Evolutionary conservation across 2,329 filamentous ascomycete genomes (phyloP).

Genomic region (Calcarisporium arbuscula): DNA sequence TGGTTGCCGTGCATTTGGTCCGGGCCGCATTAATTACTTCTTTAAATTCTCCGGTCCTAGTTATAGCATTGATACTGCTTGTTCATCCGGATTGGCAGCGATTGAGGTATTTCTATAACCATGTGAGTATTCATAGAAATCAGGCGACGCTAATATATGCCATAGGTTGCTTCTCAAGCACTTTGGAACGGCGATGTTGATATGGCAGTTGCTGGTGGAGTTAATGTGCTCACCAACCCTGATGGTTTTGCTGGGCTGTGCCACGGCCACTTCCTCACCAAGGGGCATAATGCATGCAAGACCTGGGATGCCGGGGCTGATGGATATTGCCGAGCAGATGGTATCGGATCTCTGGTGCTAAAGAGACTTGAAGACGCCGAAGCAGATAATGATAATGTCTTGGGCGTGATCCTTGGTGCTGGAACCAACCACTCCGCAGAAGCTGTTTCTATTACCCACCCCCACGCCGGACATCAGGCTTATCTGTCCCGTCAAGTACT

Average conservation of each 20-base stretch:
- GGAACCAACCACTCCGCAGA: conserved; percentile 68
- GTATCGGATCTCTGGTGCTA: conserved; percentile 38
- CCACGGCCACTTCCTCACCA: conserved; percentile 58
- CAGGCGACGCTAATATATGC: too few species aligned
- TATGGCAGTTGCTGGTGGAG: conserved; percentile 56
- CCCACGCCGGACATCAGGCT: conserved; percentile 57
- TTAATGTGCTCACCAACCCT: conserved; percentile 60
- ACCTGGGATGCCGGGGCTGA: conserved; percentile 58
- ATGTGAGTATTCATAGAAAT: too few species aligned
- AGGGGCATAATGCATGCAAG: conserved; percentile 28
- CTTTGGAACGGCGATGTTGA: conserved; percentile 58
- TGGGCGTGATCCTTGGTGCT: conserved; percentile 56
- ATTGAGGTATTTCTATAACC: conserved; percentile 62
- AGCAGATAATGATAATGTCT: conserved; percentile 57
- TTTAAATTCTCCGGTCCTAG: conserved; percentile 72
- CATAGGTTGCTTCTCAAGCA: conserved; percentile 1
- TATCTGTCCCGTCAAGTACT: conserved; percentile 58
- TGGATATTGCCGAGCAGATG: conserved; percentile 50
- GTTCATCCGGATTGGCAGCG: conserved; percentile 67
- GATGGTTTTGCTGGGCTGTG: conserved; percentile 60
- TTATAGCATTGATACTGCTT: conserved; percentile 68
- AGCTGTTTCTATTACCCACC: conserved; percentile 65
- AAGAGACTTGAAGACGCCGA: conserved; percentile 41
- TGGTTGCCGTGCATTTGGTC: conserved; percentile 42
- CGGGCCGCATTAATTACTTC: conserved; percentile 67